phyloP scores from a whole-genome alignment of 2,329 filamentous ascomycete species.

The Cryphonectria nitschkei region DNA sequence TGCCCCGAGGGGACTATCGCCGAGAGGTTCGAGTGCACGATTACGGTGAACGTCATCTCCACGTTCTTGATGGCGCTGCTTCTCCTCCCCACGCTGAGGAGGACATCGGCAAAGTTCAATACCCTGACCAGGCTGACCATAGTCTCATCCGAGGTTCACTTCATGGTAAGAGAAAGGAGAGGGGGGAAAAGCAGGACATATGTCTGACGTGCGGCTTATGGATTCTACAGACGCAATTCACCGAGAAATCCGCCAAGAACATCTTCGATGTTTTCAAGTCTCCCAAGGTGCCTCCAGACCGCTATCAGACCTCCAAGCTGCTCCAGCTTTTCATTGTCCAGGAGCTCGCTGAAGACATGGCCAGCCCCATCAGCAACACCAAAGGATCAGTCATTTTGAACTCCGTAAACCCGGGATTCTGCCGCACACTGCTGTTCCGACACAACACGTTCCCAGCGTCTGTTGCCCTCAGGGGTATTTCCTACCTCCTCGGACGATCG shows the following conservation, averaged over 20 bases:
- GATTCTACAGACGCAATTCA: slow-evolving; percentile 38
- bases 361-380: slow-evolving; percentile 29
- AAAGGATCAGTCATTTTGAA: slow-evolving; percentile 44
- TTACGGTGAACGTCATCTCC: slow-evolving; percentile 52
- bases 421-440: slow-evolving; percentile 46
- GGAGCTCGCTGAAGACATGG: slow-evolving; percentile 41
- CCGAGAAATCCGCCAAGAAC: slow-evolving; percentile 36
- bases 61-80: slow-evolving; percentile 50
- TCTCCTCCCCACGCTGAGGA: slow-evolving; percentile 47
- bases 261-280: slow-evolving; percentile 42
- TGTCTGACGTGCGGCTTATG: slow-evolving; percentile 25
- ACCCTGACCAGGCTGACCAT: slow-evolving; percentile 42
- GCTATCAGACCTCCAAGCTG: slow-evolving; percentile 43
- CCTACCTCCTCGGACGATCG: slow-evolving; percentile 39
- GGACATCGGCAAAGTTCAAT: slow-evolving; percentile 40
- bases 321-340: slow-evolving; percentile 38
- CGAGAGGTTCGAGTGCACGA: slow-evolving; percentile 47
- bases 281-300: slow-evolving; percentile 36
- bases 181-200: no score
- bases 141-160: slow-evolving; percentile 45
- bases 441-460: slow-evolving; percentile 24
- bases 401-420: slow-evolving; percentile 46
- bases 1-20: slow-evolving; percentile 26
- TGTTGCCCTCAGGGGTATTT: not conserved
- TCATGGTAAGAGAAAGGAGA: slow-evolving; percentile 32